Evolutionary conservation across 2,329 filamentous ascomycete genomes (phyloP).

Genomic region (Colletotrichum aenigma): DNA sequence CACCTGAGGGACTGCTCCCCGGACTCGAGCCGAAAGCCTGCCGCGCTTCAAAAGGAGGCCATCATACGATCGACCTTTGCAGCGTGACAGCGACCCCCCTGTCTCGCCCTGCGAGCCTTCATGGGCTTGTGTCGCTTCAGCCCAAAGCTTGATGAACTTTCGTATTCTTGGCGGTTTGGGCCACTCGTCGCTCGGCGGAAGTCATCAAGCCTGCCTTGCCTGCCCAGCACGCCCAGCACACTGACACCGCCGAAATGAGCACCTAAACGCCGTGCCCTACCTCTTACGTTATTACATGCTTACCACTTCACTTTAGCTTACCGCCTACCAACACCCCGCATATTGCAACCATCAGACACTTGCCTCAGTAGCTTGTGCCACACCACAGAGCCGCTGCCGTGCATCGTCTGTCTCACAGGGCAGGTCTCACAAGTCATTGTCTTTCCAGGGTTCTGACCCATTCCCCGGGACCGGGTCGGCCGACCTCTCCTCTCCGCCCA

Average conservation of each 20-base stretch:
- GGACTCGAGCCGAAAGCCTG: neutral
- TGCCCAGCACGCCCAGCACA: neutral
- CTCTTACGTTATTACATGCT: neutral
- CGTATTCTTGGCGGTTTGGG: slow-evolving; percentile 7
- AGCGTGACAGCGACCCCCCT: neutral
- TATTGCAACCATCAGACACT: neutral
- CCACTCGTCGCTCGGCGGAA: neutral
- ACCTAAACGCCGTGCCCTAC: neutral
- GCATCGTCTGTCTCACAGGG: neutral
- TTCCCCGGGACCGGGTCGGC: neutral
- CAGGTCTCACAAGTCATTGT: neutral
- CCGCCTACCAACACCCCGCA: neutral
- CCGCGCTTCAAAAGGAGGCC: neutral
- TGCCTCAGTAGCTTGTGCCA: neutral
- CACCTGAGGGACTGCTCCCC: neutral
- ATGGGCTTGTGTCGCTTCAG: neutral
- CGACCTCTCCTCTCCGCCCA: neutral
- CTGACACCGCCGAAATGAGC: neutral
- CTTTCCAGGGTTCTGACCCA: neutral
- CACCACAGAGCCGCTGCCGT: neutral
- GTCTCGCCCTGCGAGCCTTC: neutral
- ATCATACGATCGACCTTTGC: neutral
- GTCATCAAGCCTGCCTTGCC: neutral
- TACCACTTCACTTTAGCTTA: neutral
- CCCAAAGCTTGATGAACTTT: slow-evolving; percentile 9